Percentiles rank a stretch among this genome's conserved stretches.
Conservation (phyloP, 306 rosid genomes). For the Medicago lupulina region DNA sequence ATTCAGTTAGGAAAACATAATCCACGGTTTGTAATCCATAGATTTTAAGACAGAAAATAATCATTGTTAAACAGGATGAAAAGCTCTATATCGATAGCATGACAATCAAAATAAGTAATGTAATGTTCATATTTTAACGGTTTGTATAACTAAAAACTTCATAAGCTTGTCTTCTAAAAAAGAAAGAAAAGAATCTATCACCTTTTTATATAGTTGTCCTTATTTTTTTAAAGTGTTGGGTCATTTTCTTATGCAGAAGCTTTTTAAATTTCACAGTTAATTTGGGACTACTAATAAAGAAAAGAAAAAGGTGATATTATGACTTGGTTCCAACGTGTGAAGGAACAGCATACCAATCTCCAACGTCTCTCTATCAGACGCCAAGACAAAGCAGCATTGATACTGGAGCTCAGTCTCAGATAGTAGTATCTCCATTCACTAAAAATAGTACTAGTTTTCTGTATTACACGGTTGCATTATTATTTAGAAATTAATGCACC, state of each 20-base stretch:
- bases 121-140: background rate
- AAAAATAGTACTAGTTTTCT: background rate
- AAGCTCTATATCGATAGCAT: too few relatives aligned
- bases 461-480: background rate
- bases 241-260: slow-evolving; percentile 32
- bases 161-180: background rate
- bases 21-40: too few relatives aligned
- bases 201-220: slow-evolving; percentile 2
- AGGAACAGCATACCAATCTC: slow-evolving; percentile 42
- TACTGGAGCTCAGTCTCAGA: slow-evolving; percentile 20
- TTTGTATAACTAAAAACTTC: background rate
- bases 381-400: slow-evolving; percentile 44
- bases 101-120: too few relatives aligned
- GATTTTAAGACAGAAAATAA: too few relatives aligned
- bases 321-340: slow-evolving; percentile 42
- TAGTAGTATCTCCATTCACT: slow-evolving; percentile 10
- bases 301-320: slow-evolving; percentile 1
- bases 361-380: slow-evolving; percentile 49
- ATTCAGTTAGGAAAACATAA: too few relatives aligned
- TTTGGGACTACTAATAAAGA: slow-evolving; percentile 9
- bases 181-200: background rate
- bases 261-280: background rate
- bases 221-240: slow-evolving; percentile 5
- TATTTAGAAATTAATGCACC: background rate
- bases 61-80: too few relatives aligned